Evolutionary conservation across 495 filamentous ascomycete genomes (phyloP), one percentile per base, ranked within the genome.

Genomic region (Evernia prunastri): DNA sequence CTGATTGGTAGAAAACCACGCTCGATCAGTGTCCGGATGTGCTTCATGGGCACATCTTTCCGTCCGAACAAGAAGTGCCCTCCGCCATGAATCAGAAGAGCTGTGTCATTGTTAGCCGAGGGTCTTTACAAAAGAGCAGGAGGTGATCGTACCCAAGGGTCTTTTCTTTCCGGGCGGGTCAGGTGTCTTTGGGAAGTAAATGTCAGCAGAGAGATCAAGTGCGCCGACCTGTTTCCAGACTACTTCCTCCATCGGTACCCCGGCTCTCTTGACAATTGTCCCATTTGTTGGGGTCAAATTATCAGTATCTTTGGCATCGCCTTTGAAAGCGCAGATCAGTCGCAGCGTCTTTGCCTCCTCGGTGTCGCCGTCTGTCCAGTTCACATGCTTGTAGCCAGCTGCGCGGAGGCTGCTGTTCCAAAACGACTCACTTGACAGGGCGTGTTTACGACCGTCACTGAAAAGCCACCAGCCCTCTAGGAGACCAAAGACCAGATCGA

Each of bases 31-130:
- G 72, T 56, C 17, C 60, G 39, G 0, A 75, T 79, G 57, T 86
- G 83, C 20, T 60, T 58, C 0, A 73, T 73, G 0, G 74, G 72
- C 4, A 86, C 70, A 35, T 77, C 81, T 33, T 76, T 76, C 3
- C 81, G 70, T 0, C 75, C 75, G 23, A 81, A 66, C 45, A 77
- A 75, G 5, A 81, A 65, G 60, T 84, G 79, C 29, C 82, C 75
- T 17, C 82, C 82, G 5, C 83, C 82, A 61, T 86, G 83, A 47
- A 85, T 78, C 77, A 86, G 79, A 3, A 87, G 67, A 17, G 82
- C 84, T 81, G 58, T 11, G 31, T 39, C 37, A 40, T 51, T 36
- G 40, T 57, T 43, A 65, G 36, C 49, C 18, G 39, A 40, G 20
- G 53, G 23, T n/a, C 18, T 39, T 29, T 40, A 37, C 13, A 10